Evolutionary conservation across 371 early-diverging fungal genomes (phyloP).

Genomic region (Fennellomyces sp.): DNA sequence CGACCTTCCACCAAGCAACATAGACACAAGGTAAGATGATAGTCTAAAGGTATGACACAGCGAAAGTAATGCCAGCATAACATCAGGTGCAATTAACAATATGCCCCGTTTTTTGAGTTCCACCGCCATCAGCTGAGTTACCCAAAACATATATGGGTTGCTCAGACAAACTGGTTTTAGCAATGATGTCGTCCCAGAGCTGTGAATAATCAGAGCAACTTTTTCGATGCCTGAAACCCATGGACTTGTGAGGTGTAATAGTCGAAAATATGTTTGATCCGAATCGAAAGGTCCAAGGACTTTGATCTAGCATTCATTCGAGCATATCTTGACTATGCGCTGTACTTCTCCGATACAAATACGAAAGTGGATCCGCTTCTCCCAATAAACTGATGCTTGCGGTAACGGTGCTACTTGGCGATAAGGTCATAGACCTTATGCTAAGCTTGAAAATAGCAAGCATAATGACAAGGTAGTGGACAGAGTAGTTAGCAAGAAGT

Average conservation of each 20-base stretch:
- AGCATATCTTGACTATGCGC: not conserved
- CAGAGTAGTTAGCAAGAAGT: conserved; percentile 22
- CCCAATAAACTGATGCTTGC: conserved; percentile 21
- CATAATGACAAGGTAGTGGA: conserved; percentile 17
- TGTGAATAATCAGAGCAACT: conserved; percentile 21
- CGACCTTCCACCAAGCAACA: conserved; percentile 7
- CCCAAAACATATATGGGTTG: conserved; percentile 21
- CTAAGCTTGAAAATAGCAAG: conserved; percentile 29
- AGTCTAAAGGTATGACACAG: conserved; percentile 18
- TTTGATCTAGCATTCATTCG: not conserved
- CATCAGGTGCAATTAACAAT: not conserved
- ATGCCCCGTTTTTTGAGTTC: too few species aligned
- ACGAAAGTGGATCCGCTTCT: conserved; percentile 17
- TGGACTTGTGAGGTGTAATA: not conserved
- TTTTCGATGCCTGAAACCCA: conserved; percentile 6
- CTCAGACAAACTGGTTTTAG: conserved; percentile 34
- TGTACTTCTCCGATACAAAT: conserved; percentile 17
- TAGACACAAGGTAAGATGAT: not conserved
- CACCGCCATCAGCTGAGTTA: not conserved
- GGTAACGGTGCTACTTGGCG: conserved; percentile 34
- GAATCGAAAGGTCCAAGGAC: conserved; percentile 4
- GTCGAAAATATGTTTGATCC: not conserved
- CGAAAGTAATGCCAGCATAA: not conserved
- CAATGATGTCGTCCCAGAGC: conserved; percentile 28
- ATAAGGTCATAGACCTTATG: conserved; percentile 14